A percentile compares a stretch with the other conserved stretches of the same genome.
Conservation (phyloP, 2,329 filamentous ascomycete species). For the Ceratocystiopsis brevicomis region DNA sequence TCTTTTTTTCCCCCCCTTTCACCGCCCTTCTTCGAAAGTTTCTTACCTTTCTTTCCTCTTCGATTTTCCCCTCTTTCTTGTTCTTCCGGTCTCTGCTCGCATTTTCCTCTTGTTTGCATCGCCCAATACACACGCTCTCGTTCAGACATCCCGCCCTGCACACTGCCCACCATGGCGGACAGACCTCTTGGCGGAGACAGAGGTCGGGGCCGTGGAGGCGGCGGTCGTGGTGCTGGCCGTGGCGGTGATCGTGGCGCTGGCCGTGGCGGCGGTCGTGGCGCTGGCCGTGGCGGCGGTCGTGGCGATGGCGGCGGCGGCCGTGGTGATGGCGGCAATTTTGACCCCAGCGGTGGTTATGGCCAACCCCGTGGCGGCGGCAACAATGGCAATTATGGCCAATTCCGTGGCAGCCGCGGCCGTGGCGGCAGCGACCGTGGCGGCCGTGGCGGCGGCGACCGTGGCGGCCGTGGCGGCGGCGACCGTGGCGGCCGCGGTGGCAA, state of each 20-base stretch:
- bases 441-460: neutral
- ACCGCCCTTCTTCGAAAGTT: too few relatives aligned
- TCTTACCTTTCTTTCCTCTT: too few relatives aligned
- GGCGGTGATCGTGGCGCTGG: conserved; percentile 7
- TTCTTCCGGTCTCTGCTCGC: too few relatives aligned
- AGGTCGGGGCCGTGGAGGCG: conserved; percentile 9
- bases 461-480: neutral
- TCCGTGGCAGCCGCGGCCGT: conserved; percentile 7
- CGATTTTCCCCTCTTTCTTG: too few relatives aligned
- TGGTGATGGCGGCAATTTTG: too few relatives aligned
- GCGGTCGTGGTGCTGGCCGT: conserved; percentile 7
- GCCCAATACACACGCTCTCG: too few relatives aligned
- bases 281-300: conserved; percentile 9
- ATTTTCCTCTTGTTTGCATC: too few relatives aligned
- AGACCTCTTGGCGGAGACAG: neutral
- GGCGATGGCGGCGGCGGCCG: conserved; percentile 10
- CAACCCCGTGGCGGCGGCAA: conserved; percentile 3
- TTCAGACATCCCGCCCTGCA: too few relatives aligned
- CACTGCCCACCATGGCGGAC: too few relatives aligned
- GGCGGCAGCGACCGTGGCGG: conserved; percentile 2
- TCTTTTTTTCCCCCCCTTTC: too few relatives aligned
- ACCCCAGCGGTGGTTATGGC: too few relatives aligned
- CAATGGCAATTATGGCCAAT: conserved; percentile 1
- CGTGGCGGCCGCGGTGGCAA: conserved; percentile 1
- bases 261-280: conserved; percentile 7